phyloP scores from a whole-genome alignment of 2,329 filamentous ascomycete genomes.

The Aspergillus aculeatinus region DNA sequence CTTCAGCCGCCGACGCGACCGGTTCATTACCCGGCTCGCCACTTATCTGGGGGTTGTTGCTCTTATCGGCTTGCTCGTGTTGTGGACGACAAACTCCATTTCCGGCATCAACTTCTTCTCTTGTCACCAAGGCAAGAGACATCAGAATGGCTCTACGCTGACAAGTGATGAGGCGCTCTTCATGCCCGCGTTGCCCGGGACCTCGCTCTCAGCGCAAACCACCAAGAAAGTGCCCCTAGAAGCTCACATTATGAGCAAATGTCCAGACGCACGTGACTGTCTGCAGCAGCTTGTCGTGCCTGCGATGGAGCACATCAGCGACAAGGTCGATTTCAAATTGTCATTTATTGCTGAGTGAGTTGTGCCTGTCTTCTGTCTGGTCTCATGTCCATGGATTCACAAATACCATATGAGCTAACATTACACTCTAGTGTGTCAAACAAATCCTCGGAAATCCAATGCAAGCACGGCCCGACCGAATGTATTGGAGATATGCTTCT shows the following conservation, averaged over 20 bases:
- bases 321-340: constrained; percentile 87
- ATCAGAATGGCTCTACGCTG: neutral
- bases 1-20: constrained; percentile 12
- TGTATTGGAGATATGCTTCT: constrained; percentile 94
- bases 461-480: constrained; percentile 85
- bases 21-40: constrained; percentile 8
- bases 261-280: constrained; percentile 85
- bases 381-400: neutral
- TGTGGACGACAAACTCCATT: constrained; percentile 9
- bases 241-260: constrained; percentile 96
- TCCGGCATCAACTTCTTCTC: constrained; percentile 7
- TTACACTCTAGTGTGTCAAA: constrained; percentile 54
- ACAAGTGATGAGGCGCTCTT: constrained; percentile 3
- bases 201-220: neutral
- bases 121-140: constrained; percentile 7
- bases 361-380: neutral
- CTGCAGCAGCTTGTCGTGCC: constrained; percentile 78
- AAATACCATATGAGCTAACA: constrained; percentile 6
- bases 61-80: constrained; percentile 13
- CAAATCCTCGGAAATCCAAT: constrained; percentile 77
- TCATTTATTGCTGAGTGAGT: constrained; percentile 79
- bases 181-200: neutral
- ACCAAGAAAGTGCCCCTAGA: constrained; percentile 68
- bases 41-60: constrained; percentile 13
- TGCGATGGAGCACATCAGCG: constrained; percentile 74